Percentiles rank a stretch among this genome's conserved stretches.
phyloP scores from a whole-genome alignment of 257 asterid genomes.

The Voacanga thouarsii region DNA sequence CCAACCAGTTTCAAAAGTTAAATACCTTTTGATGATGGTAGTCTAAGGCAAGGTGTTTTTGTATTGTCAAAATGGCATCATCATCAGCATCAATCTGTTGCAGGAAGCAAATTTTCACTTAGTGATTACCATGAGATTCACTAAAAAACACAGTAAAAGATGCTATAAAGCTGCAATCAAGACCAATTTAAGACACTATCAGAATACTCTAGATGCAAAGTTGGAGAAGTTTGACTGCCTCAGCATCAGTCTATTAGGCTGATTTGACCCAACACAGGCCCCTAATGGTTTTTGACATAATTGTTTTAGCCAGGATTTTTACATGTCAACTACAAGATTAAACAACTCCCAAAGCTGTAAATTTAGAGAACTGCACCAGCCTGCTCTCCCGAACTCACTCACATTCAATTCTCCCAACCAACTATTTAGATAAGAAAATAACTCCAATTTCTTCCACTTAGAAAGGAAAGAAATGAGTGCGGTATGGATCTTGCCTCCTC shows the following conservation, averaged over 20 bases:
- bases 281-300: background rate
- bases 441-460: background rate
- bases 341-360: background rate
- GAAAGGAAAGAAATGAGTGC: background rate
- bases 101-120: conserved; percentile 3
- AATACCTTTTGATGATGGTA: conserved; percentile 77
- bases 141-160: background rate
- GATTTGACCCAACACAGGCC: background rate
- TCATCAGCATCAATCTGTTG: conserved; percentile 60
- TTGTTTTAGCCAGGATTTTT: background rate
- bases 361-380: background rate
- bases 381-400: background rate
- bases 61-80: conserved; percentile 64
- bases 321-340: conserved; percentile 1
- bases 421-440: background rate
- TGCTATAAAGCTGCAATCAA: background rate
- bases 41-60: conserved; percentile 60
- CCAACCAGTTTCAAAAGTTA: conserved; percentile 1
- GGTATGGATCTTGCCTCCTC: background rate
- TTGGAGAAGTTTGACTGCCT: background rate
- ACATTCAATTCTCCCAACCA: background rate
- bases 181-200: background rate
- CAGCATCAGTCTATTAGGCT: background rate
- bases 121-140: background rate
- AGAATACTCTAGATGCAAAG: background rate